These are phyloP conservation scores for Trichoderma asperelloides DNA, from an alignment of 495 filamentous ascomycete genomes.

Conservation along the genomic window DNA sequence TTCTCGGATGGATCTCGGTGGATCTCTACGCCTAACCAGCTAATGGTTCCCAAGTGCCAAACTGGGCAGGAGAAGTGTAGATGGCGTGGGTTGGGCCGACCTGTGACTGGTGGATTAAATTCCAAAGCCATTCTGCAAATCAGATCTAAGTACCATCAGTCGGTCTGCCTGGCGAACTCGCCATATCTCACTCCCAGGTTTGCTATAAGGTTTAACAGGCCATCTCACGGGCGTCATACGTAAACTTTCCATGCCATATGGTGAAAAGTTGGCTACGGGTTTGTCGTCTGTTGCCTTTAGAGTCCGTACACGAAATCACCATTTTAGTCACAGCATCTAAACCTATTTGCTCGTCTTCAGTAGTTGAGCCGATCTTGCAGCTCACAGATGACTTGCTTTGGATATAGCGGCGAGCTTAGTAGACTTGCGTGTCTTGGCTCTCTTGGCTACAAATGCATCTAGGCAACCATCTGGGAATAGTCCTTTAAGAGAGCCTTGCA, in stretches of 20 bases:
- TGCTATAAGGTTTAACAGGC: neutral
- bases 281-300: neutral
- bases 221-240: neutral
- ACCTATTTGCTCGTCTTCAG: no score
- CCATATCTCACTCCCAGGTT: neutral
- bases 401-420: no score
- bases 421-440: no score
- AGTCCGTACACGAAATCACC: neutral
- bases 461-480: neutral
- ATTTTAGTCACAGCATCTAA: no score
- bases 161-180: neutral
- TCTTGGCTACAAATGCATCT: neutral
- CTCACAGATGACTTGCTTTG: no score
- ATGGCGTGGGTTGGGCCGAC: neutral
- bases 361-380: no score
- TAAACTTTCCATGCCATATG: neutral
- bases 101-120: conserved; percentile 1
- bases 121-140: neutral
- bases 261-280: neutral
- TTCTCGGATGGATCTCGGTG: neutral
- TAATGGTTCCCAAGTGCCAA: neutral
- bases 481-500: neutral
- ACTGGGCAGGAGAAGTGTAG: neutral
- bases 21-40: neutral
- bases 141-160: neutral